A percentile compares a stretch with the other conserved stretches of the same genome.
Conservation (phyloP, 2,329 filamentous ascomycete species). For the Pseudocercospora eumusae region DNA sequence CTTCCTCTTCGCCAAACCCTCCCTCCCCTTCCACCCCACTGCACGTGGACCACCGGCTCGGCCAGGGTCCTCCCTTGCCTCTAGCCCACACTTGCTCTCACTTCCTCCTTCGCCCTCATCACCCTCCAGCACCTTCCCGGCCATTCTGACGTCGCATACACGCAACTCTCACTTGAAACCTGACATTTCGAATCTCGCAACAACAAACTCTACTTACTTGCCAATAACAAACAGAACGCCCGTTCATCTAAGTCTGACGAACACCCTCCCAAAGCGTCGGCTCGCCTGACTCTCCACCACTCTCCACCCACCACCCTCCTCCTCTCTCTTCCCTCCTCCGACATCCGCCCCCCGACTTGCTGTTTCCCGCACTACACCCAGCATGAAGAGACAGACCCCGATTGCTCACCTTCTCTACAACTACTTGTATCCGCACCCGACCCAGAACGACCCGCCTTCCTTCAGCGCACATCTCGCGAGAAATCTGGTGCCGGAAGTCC, state of each 20-base stretch:
- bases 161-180: slow-evolving; percentile 2
- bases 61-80: slow-evolving; percentile 3
- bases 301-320: not conserved
- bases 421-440: slow-evolving; percentile 69
- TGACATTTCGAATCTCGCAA: slow-evolving; percentile 10
- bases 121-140: not conserved
- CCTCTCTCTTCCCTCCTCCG: not conserved
- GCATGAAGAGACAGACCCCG: slow-evolving; percentile 69
- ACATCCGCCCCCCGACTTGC: not conserved
- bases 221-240: not conserved
- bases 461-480: slow-evolving; percentile 71
- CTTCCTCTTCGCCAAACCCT: not conserved
- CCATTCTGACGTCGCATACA: slow-evolving; percentile 5
- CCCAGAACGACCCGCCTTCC: slow-evolving; percentile 67
- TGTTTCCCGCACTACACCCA: slow-evolving; percentile 25
- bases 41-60: not conserved
- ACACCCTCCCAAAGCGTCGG: not conserved
- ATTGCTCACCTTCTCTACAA: slow-evolving; percentile 74
- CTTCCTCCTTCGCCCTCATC: not conserved
- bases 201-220: slow-evolving; percentile 7
- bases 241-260: slow-evolving; percentile 6
- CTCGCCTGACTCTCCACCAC: slow-evolving; percentile 4
- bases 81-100: not conserved
- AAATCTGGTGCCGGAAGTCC: slow-evolving; percentile 73
- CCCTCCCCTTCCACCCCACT: not conserved